Base-by-base conservation (phyloP, 2,329 filamentous ascomycete species). In the Tetracladium maxilliforme region DNA sequence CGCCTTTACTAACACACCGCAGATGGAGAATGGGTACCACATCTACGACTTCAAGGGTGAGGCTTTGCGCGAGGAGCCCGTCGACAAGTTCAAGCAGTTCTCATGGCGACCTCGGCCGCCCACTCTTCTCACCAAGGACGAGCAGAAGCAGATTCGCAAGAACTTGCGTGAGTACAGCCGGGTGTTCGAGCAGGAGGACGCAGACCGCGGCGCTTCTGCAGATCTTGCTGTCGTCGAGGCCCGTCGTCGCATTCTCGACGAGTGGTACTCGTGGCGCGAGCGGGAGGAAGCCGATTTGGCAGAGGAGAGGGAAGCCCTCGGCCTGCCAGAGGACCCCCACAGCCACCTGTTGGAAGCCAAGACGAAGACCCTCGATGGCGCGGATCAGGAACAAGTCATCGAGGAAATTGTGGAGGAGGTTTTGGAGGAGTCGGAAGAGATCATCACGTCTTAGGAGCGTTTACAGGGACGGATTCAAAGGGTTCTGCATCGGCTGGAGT, bases 11-110 rank as follows among this genome's bases (percentile, higher is more conserved):
- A 41, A 46, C 18, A 27, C 22, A 13, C 24, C 24, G 12, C 24
- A 93, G 82, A 93, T 95, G 83, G 90, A 98, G 64, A 98, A 95
- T 50, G 90, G 90, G 35, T 98, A 93, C 64, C 87, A 95, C 52
- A 61, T 98, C 33, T 95, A 94, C 67, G 86, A 92, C 49, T 98
- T 98, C 70, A 80, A 75, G 51, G 92, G 90, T 36, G 76, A 80
- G 41, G 69, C 78, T 27, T 71, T 98, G 27, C 76, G 84, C 30
- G 92, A 98, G 56, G 82, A 94, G 53, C 76, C 74, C 25, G 67
- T 92, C 30, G 90, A 98, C 38, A 92, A 92, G 55, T 95, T 98
- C 70, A 94, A 94, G 70, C 90, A 98, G 54, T 82, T 86, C 57
- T 55, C 81, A 34, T 98, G 90, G 90, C 79, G 90, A 22, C 90